These are phyloP conservation scores for Dioscorea dumetorum DNA, from an alignment of 106 monocot genomes.

Conservation along the genomic window DNA sequence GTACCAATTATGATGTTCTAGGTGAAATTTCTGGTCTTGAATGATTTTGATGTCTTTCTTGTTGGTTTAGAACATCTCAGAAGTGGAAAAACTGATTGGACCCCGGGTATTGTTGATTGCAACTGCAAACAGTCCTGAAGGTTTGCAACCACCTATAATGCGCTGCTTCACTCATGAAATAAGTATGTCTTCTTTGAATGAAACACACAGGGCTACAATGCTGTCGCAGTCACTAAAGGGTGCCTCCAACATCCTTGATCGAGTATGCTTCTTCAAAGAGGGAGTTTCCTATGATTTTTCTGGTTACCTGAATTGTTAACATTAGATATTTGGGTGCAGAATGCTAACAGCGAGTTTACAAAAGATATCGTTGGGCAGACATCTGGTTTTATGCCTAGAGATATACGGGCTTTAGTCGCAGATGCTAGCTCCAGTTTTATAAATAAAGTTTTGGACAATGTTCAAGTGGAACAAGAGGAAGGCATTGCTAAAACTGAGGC, in stretches of 20 bases:
- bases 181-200: constrained; percentile 57
- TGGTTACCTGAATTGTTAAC: background rate
- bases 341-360: constrained; percentile 26
- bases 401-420: constrained; percentile 71
- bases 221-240: constrained; percentile 46
- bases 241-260: constrained; percentile 22
- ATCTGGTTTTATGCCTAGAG: constrained; percentile 90
- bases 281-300: constrained; percentile 1
- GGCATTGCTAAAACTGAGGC: no score
- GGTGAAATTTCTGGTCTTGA: background rate
- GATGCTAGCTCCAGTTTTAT: constrained; percentile 67
- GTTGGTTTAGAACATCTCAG: constrained; percentile 35
- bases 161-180: constrained; percentile 94
- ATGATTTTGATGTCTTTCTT: background rate
- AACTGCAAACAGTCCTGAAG: constrained; percentile 60
- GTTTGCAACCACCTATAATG: constrained; percentile 51
- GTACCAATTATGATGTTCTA: background rate
- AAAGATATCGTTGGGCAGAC: constrained; percentile 73
- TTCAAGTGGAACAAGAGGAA: background rate
- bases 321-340: constrained; percentile 39
- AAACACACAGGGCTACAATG: constrained; percentile 50
- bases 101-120: constrained; percentile 75
- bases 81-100: constrained; percentile 32
- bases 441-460: constrained; percentile 23
- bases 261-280: constrained; percentile 23